Evolutionary conservation across 345 rosid genomes (phyloP).

Genomic region (Gynandropsis gynandra): DNA sequence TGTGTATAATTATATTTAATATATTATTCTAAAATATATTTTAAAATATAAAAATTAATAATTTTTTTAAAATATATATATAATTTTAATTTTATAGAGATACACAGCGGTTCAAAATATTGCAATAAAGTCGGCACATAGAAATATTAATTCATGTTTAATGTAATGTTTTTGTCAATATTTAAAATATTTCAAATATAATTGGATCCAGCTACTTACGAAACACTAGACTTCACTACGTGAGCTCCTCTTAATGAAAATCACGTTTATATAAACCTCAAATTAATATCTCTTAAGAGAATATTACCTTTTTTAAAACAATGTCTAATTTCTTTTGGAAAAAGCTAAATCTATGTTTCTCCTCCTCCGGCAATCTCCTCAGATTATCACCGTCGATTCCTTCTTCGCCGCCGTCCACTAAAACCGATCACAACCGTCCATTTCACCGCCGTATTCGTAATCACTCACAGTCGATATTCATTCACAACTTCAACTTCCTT

Average conservation of each 20-base stretch:
- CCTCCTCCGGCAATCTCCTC: constrained; percentile 16
- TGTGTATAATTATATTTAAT: too few relatives aligned
- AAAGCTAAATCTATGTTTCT: constrained; percentile 23
- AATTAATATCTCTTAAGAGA: constrained; percentile 10
- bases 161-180: too few relatives aligned
- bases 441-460: constrained; percentile 9
- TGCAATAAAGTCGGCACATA: too few relatives aligned
- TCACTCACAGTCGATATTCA: constrained; percentile 24
- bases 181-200: too few relatives aligned
- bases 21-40: too few relatives aligned
- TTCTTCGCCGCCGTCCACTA: constrained; percentile 26
- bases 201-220: too few relatives aligned
- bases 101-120: too few relatives aligned
- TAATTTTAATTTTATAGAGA: too few relatives aligned
- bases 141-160: too few relatives aligned
- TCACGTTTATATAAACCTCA: background rate
- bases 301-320: constrained; percentile 7
- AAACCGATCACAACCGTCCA: constrained; percentile 14
- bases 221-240: constrained; percentile 14
- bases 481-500: constrained; percentile 28
- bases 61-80: too few relatives aligned
- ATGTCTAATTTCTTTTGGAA: constrained; percentile 22
- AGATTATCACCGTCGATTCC: constrained; percentile 25
- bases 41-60: too few relatives aligned
- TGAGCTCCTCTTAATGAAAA: constrained; percentile 23